Base-by-base conservation (phyloP, 352 stramenopile species). In the Phytopythium ostracodes region DNA sequence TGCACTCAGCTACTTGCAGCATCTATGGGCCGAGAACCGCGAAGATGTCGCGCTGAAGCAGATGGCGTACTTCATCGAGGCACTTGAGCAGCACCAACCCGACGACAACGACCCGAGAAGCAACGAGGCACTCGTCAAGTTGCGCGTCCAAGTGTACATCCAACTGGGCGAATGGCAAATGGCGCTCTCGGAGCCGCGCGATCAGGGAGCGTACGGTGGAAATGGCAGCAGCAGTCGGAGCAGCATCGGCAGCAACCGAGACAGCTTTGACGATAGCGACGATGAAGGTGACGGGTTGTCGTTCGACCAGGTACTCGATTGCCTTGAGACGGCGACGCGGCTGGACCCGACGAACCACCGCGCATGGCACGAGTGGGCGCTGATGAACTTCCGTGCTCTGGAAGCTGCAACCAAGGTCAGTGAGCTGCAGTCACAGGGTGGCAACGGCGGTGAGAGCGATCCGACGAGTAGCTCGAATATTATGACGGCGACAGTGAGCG, bases 281-380 rank as follows among this genome's bases (percentile, higher is more conserved):
- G 52, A 58, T n/a, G 52, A 58, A 44, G 52, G 38, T 15, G 52
- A 58, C 17, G 52, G 52, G 33, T 42, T 60, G 15, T 40, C 60
- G 42, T 95, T 95, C 46, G 75, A 87, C 51, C 75, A 93, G 33
- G 86, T 94, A 15, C 76, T 96, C 17, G 76, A 73, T 14, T 93
- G 92, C 60, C 72, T 98, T 15, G 76, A 88, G 59, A 91, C 76
- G 0, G 88, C 88, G 33, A 96, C 88, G 44, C 70, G 88, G 54
- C 64, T 96, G 25, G 88, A 96, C 60, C 84, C 81, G 49, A 96
- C 87, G 42, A 97, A 98, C 61, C 98, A 99, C 68, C 97, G 97
- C 54, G 96, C 97, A 25, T 99, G 96, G 91, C 98, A 99, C 74
- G 89, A 94, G 55, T 99, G 98, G 98, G 97, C 97, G 22, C 71